A percentile compares a stretch with the other conserved stretches of the same genome.
These are phyloP conservation scores for Metarhizium anisopliae DNA, from an alignment of 2,329 filamentous ascomycete species.

Conservation along the genomic window DNA sequence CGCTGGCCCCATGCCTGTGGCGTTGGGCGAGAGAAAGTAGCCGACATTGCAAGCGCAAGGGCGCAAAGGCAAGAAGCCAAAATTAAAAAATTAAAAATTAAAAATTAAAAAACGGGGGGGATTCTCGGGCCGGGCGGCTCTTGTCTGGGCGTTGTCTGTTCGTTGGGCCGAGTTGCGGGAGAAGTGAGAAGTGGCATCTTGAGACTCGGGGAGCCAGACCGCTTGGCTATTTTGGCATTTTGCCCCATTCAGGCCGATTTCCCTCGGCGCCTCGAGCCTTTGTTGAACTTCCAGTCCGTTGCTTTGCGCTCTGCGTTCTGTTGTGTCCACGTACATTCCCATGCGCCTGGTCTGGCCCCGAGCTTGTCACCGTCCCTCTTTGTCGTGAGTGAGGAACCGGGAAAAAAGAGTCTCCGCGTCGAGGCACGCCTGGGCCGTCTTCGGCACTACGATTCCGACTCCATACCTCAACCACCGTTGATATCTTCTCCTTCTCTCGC, in stretches of 20 bases:
- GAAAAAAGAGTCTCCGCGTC: background rate
- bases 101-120: no score
- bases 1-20: background rate
- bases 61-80: background rate
- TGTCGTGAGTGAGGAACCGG: background rate
- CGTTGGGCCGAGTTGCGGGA: no score
- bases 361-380: background rate
- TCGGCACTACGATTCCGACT: background rate
- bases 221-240: background rate
- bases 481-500: no score
- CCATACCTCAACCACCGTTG: background rate
- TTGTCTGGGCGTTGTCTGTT: no score
- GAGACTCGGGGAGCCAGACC: no score
- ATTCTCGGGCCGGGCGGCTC: no score
- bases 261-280: background rate
- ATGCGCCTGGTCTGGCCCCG: background rate
- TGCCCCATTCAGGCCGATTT: background rate
- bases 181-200: no score
- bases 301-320: background rate
- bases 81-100: no score
- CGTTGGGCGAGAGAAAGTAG: background rate
- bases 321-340: background rate
- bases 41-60: background rate
- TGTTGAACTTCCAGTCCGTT: background rate
- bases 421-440: background rate